Percentiles rank a stretch among this genome's conserved stretches.
Evolutionary conservation across 2,329 filamentous ascomycete species (phyloP).

Genomic region (Nigrograna mackinnonii): DNA sequence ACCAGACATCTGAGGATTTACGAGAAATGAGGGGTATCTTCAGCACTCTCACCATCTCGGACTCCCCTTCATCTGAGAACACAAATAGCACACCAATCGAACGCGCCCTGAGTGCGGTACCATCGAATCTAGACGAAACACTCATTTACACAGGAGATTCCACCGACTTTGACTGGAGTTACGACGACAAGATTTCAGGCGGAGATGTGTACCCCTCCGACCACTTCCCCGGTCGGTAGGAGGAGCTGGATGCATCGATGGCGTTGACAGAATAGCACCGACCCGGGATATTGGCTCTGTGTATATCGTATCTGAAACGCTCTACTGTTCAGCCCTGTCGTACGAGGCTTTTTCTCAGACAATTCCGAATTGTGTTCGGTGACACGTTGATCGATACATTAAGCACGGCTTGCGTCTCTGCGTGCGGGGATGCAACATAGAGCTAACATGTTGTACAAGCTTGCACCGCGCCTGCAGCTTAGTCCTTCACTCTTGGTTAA

Average conservation of each 20-base stretch:
- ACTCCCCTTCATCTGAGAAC: slow-evolving; percentile 33
- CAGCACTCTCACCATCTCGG: slow-evolving; percentile 41
- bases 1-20: slow-evolving; percentile 64
- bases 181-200: slow-evolving; percentile 22
- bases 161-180: slow-evolving; percentile 25
- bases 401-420: slow-evolving; percentile 22
- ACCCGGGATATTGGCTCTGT: neutral
- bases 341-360: slow-evolving; percentile 16
- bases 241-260: neutral
- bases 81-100: slow-evolving; percentile 29
- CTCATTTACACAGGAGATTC: slow-evolving; percentile 25
- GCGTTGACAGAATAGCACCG: neutral
- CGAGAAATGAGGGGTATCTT: slow-evolving; percentile 76
- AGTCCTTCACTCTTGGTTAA: neutral
- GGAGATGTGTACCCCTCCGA: slow-evolving; percentile 16
- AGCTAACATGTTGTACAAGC: neutral
- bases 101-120: slow-evolving; percentile 9
- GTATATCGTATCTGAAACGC: slow-evolving; percentile 19
- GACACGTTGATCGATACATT: slow-evolving; percentile 23
- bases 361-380: slow-evolving; percentile 29
- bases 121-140: slow-evolving; percentile 17
- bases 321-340: slow-evolving; percentile 24
- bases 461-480: neutral
- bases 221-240: slow-evolving; percentile 20
- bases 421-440: slow-evolving; percentile 11